These are phyloP conservation scores for Dictyostelium firmibasis DNA, from an alignment of 78 protist species.

Conservation along the genomic window DNA sequence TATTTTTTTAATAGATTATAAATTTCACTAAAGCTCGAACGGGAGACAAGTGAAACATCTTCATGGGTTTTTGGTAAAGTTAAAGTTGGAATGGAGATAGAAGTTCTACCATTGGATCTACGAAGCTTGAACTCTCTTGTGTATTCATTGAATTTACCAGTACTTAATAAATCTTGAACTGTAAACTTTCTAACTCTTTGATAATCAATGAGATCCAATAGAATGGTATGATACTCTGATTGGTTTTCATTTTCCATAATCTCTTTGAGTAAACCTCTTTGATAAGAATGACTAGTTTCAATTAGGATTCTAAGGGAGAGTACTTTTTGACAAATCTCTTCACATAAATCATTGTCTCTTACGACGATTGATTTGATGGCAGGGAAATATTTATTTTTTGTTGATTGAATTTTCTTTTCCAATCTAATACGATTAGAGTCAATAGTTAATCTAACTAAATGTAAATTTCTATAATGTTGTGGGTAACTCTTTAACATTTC, in stretches of 20 bases:
- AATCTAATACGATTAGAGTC: neutral
- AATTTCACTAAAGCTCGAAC: neutral
- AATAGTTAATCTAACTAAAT: neutral
- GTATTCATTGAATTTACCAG: neutral
- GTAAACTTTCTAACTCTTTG: neutral
- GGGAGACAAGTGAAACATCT: neutral
- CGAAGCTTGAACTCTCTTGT: neutral
- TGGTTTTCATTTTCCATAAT: neutral
- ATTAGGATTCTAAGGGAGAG: neutral
- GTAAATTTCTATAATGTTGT: neutral
- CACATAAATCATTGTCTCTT: neutral
- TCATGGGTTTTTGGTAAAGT: conserved; percentile 1
- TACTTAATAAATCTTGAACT: neutral
- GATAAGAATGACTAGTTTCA: neutral
- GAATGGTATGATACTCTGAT: neutral
- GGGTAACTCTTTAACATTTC: neutral
- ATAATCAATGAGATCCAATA: neutral
- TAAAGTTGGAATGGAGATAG: neutral
- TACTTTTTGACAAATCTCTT: neutral
- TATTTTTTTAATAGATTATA: neutral
- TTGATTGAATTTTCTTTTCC: neutral
- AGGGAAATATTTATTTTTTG: neutral
- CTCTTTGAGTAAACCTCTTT: neutral
- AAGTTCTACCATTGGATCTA: neutral
- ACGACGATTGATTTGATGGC: neutral